A percentile compares a stretch with the other conserved stretches of the same genome.
These are phyloP conservation scores for Antitrichia curtipendula DNA, from an alignment of 225 moss, liverwort and hornwort species.

Conservation along the genomic window DNA sequence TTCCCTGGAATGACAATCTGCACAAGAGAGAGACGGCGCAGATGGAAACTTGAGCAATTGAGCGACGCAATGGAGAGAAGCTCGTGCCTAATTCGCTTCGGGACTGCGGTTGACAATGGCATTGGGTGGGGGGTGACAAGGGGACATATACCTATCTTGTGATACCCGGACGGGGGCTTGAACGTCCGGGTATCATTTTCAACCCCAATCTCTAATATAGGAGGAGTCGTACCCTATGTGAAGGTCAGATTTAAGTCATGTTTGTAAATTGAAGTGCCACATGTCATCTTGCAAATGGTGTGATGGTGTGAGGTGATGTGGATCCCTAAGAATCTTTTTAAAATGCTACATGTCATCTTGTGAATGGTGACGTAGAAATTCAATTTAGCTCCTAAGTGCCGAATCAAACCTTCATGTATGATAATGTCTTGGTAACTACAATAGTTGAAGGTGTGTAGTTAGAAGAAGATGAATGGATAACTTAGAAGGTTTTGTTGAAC, in stretches of 20 bases:
- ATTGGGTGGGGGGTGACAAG: too few species aligned
- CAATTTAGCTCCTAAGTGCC: too few species aligned
- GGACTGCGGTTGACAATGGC: not conserved
- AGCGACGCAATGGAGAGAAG: not conserved
- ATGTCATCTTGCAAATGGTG: too few species aligned
- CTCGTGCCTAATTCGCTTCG: not conserved
- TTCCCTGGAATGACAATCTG: not conserved
- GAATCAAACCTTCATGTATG: too few species aligned
- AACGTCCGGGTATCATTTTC: not conserved
- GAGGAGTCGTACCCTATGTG: not conserved
- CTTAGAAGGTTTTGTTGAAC: rapidly evolving
- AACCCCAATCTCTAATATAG: not conserved
- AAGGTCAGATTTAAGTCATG: too few species aligned
- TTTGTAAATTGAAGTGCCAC: too few species aligned
- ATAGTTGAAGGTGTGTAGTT: not conserved
- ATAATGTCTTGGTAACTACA: too few species aligned
- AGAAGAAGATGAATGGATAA: not conserved
- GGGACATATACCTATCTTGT: not conserved
- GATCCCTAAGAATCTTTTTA: too few species aligned
- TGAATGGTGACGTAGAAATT: too few species aligned
- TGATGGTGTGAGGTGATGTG: too few species aligned
- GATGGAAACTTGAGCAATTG: not conserved
- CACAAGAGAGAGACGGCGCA: not conserved
- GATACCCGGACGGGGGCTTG: not conserved
- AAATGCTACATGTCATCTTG: too few species aligned